Base-by-base conservation (phyloP, 164 flowering plant species). In the Vitis cinerea region DNA sequence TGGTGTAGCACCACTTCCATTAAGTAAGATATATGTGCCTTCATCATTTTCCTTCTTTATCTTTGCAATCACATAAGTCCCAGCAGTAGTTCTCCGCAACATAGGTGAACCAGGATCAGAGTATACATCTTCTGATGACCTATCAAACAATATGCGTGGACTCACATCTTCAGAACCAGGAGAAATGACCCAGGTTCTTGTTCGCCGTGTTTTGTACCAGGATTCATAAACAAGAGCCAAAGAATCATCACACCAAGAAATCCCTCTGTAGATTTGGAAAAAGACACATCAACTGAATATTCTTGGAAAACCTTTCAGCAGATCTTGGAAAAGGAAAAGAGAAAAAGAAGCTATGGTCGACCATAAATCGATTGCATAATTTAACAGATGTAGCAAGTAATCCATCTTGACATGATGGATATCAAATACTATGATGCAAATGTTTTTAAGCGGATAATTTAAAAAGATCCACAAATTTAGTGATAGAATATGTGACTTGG, bases 101-200 rank as follows among this genome's bases (percentile, higher is more conserved):
- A 95, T 95, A 53, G 99, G 94, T 64, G 92, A 93, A 50, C 99
- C 99, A 71, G 98, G 99, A 83, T 95, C 99, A 63, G 99, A 95
- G 72, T 95, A 95, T 4, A 88, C 99, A 84, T 95, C 99, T 82
- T 95, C 99, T 19, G 87, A 93, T 72, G 99, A 95, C 76, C 99
- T 82, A 81, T 95, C 99, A 82, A 95, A 95, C 49, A 95, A 77
- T 68, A 93, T 86, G 15, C 98, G 90, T 8, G 98, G 87, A 61
- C 66, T 83, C 29, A 68, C 81, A 68, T 88, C 90, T 66, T 83
- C 78, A 48, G 77, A 75, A 67, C 92, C 96, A 61, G 99, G 97
- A 72, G 98, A 81, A 37, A 92, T 84, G 14, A 90, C 87, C 99
- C 99, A 95, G 17, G 99, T 95, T 78, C 88, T 82, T 74, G 84